Evolutionary conservation across 1,284 basidiomycete species (phyloP), one percentile per base, ranked within the genome.

Genomic region (Cutaneotrichosporon sp.): DNA sequence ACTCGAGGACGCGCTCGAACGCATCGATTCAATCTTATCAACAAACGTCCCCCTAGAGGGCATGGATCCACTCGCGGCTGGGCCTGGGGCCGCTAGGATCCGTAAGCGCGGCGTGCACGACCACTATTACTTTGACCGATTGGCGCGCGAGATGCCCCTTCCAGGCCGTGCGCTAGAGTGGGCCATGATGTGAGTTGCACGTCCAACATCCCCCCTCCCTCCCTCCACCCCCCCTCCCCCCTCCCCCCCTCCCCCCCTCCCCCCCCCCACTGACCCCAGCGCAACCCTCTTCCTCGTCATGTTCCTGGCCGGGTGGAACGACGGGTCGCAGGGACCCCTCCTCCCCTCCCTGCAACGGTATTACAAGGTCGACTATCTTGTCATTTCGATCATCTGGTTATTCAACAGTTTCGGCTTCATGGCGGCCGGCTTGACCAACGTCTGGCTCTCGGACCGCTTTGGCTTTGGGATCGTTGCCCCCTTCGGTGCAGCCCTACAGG

Each of bases 291-390:
- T 73, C 65, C 57, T 73, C 46, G 71, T 75, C 49, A 77, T 78
- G 75, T 75, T 78, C 56, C 58, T 86, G 14, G 77, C 80, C 5
- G 87, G 87, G 8, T 88, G 86, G 86, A 87, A 86, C 71, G 87
- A 88, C 71, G 84, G 84, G 1, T 83, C 84, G 13, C 83, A 84
- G n/a, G 87, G 86, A 0, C 86, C 87, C 3, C 76, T 88, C 16
- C 73, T 88, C 1, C 87, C 86, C n/a, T 79, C 81, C 2, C 83
- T 88, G 16, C 86, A 87, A 69, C 73, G 73, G 1, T 77, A 84
- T 61, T 88, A 87, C 70, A 51, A 72, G 47, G 74, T 76, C 58
- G 68, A 76, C 66, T 78, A 78, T 56, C 66, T 76, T 18, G 68
- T 77, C 63, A 73, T 88, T 18, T 85, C 86, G 0, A 69, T 86